Percentiles rank a stretch among this genome's conserved stretches.
These are phyloP conservation scores for Nyssa sinensis DNA, from an alignment of 148 eudicot species.

Conservation along the genomic window DNA sequence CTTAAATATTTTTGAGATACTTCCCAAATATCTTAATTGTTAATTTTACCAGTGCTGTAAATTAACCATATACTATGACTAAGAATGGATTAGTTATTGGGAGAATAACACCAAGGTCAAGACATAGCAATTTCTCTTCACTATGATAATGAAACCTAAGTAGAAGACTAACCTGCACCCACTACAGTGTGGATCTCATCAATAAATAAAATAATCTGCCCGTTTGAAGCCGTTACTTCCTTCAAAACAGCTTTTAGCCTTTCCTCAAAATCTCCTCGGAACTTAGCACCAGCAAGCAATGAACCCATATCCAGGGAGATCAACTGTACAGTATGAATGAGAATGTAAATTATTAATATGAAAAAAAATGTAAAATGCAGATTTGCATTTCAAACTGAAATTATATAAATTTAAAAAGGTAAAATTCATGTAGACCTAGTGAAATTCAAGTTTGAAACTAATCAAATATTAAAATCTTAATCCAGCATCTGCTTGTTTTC, in stretches of 20 bases:
- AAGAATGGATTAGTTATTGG: neutral
- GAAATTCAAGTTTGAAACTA: neutral
- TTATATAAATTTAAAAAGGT: neutral
- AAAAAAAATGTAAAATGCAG: neutral
- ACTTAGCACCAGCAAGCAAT: conserved; percentile 97
- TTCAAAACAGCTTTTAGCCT: conserved; percentile 94
- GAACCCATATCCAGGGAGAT: conserved; percentile 98
- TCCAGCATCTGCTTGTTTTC: neutral
- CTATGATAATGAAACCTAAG: neutral
- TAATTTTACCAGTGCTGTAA: neutral
- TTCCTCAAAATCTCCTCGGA: conserved; percentile 96
- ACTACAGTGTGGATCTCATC: conserved; percentile 99
- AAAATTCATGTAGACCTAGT: neutral
- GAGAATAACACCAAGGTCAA: neutral
- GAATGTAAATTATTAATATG: conserved; percentile 6
- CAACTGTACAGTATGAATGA: conserved; percentile 39
- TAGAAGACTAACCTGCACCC: conserved; percentile 75
- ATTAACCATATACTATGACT: neutral
- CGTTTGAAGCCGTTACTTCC: conserved; percentile 94
- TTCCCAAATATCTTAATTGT: neutral
- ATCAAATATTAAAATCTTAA: neutral
- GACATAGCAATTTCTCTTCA: neutral
- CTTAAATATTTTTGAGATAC: neutral
- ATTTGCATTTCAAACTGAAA: neutral
- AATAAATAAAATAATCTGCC: conserved; percentile 87